Base-by-base conservation (phyloP, 2,329 filamentous ascomycete genomes). In the Aspergillus pseudotamarii region DNA sequence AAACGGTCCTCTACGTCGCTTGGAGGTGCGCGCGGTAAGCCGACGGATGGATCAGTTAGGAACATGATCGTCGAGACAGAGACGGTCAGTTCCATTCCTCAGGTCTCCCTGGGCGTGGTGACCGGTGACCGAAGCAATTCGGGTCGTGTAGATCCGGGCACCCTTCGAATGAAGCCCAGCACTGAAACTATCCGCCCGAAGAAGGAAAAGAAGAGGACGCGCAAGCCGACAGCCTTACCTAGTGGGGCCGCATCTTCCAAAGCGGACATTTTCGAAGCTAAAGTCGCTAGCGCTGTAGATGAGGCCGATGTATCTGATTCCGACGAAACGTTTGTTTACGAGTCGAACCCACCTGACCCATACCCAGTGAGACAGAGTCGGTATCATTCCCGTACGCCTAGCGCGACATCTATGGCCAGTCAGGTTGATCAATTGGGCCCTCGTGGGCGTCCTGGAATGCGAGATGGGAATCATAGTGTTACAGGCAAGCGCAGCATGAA, bases 11-110 rank as follows among this genome's bases (percentile, higher is more conserved):
- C 89, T 57, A 86, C 90, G 41, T 89, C 89, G 64, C 85, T 91
- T 46, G 82, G 82, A 58, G 69, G 68, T 4, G 67, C 71, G 54
- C 92, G 93, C 73, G 84, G 86, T 38, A 92, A 94, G 75, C 82
- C 87, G 32, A 75, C 84, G 58, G 92, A 96, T 74, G 89, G 88
- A n/a, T 90, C 91, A 41, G 86, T 89, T 62, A 89, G 91, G 73
- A 95, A 92, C 71, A 97, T 99, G 93, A 98, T 93, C 11, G 94
- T 98, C 16, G 95, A 99, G 81, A 97, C 95, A 0, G 95, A 99
- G 78, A 96, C 94, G 0, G 95, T 99, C 43, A 91, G 88, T 50
- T 96, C 94, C 3, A 91, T 97, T 60, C 93, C 94, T 12, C 94
- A 96, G 73, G 86, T 94, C 32, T 88, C 90, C 11, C 83, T 97